A percentile compares a stretch with the other conserved stretches of the same genome.
These are phyloP conservation scores for Penicillium roqueforti DNA, from an alignment of 495 filamentous ascomycete species.

Conservation along the genomic window DNA sequence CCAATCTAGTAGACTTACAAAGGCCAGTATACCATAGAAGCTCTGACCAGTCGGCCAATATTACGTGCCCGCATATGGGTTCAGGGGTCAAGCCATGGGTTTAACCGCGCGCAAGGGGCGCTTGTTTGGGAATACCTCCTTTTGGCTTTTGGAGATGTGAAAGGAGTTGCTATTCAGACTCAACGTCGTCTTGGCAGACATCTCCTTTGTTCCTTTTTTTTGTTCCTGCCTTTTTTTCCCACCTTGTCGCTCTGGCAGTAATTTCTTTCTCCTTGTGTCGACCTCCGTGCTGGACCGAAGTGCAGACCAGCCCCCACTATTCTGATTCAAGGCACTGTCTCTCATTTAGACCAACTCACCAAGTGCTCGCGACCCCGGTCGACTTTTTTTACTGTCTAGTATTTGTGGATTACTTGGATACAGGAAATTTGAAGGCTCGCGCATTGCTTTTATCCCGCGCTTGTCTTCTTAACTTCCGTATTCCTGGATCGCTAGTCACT, in stretches of 20 bases:
- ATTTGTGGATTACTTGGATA: background rate
- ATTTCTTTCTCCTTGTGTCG: conserved; percentile 17
- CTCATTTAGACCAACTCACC: conserved; percentile 20
- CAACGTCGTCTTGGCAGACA: conserved; percentile 8
- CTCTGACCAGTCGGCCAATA: background rate
- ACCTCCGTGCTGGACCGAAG: conserved; percentile 22
- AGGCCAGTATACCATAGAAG: background rate
- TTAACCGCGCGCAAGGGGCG: conserved; percentile 46
- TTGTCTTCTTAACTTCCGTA: conserved; percentile 3
- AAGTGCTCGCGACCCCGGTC: conserved; percentile 7
- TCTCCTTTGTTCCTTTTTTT: conserved; percentile 19
- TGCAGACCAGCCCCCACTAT: conserved; percentile 28
- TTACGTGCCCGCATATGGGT: background rate
- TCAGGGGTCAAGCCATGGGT: conserved; percentile 22
- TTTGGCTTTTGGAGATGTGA: conserved; percentile 31
- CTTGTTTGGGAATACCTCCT: conserved; percentile 38
- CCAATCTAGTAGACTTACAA: background rate
- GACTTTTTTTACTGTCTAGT: background rate
- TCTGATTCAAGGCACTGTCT: conserved; percentile 25
- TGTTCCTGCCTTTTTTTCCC: conserved; percentile 16
- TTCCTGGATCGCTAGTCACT: conserved; percentile 16
- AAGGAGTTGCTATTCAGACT: conserved; percentile 28
- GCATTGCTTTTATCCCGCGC: background rate
- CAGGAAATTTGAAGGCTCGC: background rate
- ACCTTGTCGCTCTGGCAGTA: conserved; percentile 35